Evolutionary conservation across 129 eudicot species (phyloP).

Genomic region (Artemisia annua): DNA sequence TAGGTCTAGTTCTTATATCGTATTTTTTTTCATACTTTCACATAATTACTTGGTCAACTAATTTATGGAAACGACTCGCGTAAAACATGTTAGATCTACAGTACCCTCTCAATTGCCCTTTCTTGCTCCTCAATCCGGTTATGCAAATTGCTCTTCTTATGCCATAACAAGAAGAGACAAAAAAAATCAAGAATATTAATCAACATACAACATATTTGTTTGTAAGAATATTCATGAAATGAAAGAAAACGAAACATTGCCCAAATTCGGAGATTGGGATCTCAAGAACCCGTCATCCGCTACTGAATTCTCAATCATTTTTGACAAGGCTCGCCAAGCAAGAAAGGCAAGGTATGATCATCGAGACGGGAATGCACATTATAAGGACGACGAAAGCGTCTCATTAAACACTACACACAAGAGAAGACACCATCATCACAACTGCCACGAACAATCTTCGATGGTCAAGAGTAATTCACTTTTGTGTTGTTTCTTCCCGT

Average conservation of each 20-base stretch:
- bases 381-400: not conserved
- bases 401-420: conserved; percentile 16
- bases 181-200: not conserved
- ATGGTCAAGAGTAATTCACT: conserved; percentile 30
- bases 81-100: conserved; percentile 31
- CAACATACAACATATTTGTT: not conserved
- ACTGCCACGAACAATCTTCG: not conserved
- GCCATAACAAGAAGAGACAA: conserved; percentile 12
- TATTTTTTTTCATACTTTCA: not conserved
- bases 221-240: conserved; percentile 11
- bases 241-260: conserved; percentile 28
- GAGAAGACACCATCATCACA: not conserved
- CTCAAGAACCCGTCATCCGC: conserved; percentile 45
- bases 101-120: not conserved
- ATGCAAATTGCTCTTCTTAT: conserved; percentile 12
- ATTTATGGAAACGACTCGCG: conserved; percentile 1
- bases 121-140: not conserved
- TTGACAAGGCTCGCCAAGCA: conserved; percentile 38
- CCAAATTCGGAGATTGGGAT: conserved; percentile 59
- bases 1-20: no score
- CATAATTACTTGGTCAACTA: conserved; percentile 34
- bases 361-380: not conserved
- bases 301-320: conserved; percentile 32
- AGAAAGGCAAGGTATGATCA: conserved; percentile 18
- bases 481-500: conserved; percentile 33